Base-by-base conservation (phyloP, 805 yeast species). In the Diddensiella caesifluorescens region DNA sequence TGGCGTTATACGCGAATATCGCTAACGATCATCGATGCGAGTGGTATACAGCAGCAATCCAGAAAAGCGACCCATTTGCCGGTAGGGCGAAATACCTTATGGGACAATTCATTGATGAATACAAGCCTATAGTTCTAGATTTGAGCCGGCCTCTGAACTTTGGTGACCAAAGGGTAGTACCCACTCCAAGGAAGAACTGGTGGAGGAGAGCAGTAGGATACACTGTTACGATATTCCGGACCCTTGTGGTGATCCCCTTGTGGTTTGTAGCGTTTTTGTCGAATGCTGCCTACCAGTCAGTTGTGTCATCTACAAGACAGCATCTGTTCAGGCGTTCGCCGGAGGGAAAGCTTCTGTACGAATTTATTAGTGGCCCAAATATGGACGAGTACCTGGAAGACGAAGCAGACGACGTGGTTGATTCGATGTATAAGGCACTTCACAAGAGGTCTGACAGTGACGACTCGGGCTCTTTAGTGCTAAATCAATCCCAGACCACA, bases 21-120 rank as follows among this genome's bases (percentile, higher is more conserved):
- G 73, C 80, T 44, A 83, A 86, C 48, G 95, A 86, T 62, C 79
- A 79, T 49, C 74, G 95, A 51, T 79, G 94, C 3, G 74, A 84
- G 12, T 87, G 85, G 81, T 85, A 83, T 75, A 84, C 94, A 2
- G 70, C 94, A 0, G 84, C 84, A 4, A 83, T 83, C 26, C 74
- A 83, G 13, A 15, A 42, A 10, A 27, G 28, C 10, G 54, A 51
- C 30, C 53, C 54, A 10, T 51, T 41, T 32, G 21, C 36, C 20
- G 50, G 49, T 18, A 29, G 43, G 13, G 25, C 43, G 2, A 29
- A 15, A 26, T 25, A 37, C 2, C 16, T 41, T 21, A 10, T 32
- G 22, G 54, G 54, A 4, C 46, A 48, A 2, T 80, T 68, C 49
- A 49, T 79, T 1, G 51, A 64, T 2, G 72, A 73, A 1, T 83